Conservation (phyloP, 805 yeast species). For the Saturnispora zaruensis region DNA sequence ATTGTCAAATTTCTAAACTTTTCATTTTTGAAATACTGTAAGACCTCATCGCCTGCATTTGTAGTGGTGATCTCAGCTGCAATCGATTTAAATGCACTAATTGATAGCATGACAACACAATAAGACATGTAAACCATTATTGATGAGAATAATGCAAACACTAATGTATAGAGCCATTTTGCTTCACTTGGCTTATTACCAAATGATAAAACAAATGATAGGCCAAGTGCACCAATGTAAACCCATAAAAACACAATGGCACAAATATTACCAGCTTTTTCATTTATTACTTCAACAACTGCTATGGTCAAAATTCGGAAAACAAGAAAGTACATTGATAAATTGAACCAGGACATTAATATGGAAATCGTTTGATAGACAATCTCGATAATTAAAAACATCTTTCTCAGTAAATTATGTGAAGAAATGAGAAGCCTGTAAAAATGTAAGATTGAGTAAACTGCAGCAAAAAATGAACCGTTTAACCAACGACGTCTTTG, state of each 20-base stretch:
- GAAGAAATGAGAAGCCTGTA: conserved; percentile 66
- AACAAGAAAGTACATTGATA: conserved; percentile 81
- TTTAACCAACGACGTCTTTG: conserved; percentile 96
- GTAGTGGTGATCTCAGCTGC: conserved; percentile 29
- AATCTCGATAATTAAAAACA: conserved; percentile 67
- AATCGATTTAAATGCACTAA: conserved; percentile 47
- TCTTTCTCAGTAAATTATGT: conserved; percentile 60
- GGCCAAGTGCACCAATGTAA: conserved; percentile 63
- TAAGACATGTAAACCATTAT: conserved; percentile 77
- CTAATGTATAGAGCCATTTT: conserved; percentile 56
- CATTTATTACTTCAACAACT: conserved; percentile 44
- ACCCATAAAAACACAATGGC: conserved; percentile 82
- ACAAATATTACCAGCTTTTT: conserved; percentile 59
- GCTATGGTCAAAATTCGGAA: conserved; percentile 78
- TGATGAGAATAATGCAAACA: conserved; percentile 68
- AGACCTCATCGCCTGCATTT: conserved; percentile 24
- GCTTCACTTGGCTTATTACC: conserved; percentile 95
- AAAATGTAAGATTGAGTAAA: conserved; percentile 74
- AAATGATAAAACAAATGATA: conserved; percentile 80
- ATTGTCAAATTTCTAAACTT: conserved; percentile 80
- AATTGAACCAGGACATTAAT: conserved; percentile 80
- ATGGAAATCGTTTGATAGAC: conserved; percentile 67
- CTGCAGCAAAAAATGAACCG: conserved; percentile 92
- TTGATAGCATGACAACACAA: conserved; percentile 64
- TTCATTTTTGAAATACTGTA: conserved; percentile 46